Conservation (phyloP, 495 filamentous ascomycete genomes). For the Aspergillus leporis region DNA sequence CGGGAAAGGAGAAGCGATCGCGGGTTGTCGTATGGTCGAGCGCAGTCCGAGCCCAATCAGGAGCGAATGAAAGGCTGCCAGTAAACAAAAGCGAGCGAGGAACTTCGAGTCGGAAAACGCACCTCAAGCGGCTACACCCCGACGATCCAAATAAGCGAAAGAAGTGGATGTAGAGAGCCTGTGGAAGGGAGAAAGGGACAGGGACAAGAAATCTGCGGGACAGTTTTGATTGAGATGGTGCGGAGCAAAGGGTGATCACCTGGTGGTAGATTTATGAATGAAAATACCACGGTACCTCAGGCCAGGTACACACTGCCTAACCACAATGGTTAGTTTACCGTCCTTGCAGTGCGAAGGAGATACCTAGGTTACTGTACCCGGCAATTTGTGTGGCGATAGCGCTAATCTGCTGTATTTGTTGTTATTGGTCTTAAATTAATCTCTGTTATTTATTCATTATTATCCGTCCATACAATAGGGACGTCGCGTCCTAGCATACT, state of each 20-base stretch:
- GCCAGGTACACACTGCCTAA: not conserved
- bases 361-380: not conserved
- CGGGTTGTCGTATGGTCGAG: not conserved
- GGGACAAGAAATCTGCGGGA: not conserved
- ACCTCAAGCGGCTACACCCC: not conserved
- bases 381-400: not conserved
- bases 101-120: not conserved
- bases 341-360: too few relatives aligned
- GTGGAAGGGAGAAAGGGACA: slow-evolving; percentile 1
- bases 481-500: not conserved
- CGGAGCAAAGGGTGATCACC: slow-evolving; percentile 10
- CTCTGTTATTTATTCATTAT: not conserved
- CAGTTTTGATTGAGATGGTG: slow-evolving; percentile 10
- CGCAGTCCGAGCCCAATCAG: not conserved
- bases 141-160: slow-evolving; percentile 12
- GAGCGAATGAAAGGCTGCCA: not conserved
- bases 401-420: not conserved
- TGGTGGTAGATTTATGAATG: not conserved
- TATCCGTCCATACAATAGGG: not conserved
- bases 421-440: slow-evolving; percentile 1
- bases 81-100: slow-evolving; percentile 20
- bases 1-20: not conserved
- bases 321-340: not conserved
- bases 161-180: not conserved
- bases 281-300: not conserved